A percentile compares a stretch with the other conserved stretches of the same genome.
Evolutionary conservation across 192 early-diverging fungal species (phyloP).

Genomic region (Pecoramyces ruminantium): DNA sequence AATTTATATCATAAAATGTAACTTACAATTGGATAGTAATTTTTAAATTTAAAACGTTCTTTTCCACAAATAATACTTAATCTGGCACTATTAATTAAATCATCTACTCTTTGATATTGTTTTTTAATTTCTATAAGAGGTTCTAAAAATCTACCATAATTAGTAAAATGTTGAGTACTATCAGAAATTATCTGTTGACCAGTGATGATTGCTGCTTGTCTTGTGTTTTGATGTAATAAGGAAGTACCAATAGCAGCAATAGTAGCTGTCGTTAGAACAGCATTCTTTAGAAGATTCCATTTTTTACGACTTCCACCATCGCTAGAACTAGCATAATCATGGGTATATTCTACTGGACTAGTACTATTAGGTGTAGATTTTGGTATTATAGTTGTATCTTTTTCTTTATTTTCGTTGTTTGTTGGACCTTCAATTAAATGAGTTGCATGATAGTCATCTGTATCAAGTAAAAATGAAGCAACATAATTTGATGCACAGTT

Average conservation of each 20-base stretch:
- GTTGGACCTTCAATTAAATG: background rate
- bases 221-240: background rate
- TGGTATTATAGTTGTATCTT: background rate
- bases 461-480: background rate
- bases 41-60: background rate
- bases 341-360: background rate
- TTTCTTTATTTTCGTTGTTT: background rate
- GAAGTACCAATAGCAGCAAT: background rate
- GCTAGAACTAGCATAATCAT: background rate
- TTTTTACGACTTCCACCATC: background rate
- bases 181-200: background rate
- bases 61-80: background rate
- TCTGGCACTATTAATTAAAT: background rate
- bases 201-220: background rate
- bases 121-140: background rate
- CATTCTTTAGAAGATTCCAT: background rate
- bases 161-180: background rate
- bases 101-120: background rate
- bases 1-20: no score
- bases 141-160: background rate
- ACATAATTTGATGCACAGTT: no score
- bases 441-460: background rate
- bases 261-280: background rate
- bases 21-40: background rate
- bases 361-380: no score